phyloP scores from a whole-genome alignment of 352 stramenopile species.

The Saprolegnia diclina region DNA sequence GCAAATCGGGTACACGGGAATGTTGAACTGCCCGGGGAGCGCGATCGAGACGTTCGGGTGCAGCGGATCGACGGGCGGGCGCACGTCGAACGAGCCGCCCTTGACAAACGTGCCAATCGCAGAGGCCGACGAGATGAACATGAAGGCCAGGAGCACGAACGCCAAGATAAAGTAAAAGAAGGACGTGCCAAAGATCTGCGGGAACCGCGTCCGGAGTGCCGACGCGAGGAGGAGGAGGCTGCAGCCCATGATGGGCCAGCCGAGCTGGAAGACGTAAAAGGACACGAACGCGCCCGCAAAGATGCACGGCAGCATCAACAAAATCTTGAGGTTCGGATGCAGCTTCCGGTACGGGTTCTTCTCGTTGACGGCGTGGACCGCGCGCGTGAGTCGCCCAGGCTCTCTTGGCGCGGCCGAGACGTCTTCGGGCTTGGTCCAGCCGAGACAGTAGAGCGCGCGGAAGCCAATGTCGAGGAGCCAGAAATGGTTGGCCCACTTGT shows the following conservation, averaged over 20 bases:
- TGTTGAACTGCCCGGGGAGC: constrained; percentile 36
- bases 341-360: constrained; percentile 47
- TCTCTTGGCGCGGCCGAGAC: background rate
- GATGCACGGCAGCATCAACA: constrained; percentile 48
- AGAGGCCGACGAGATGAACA: constrained; percentile 85
- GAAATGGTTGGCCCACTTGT: constrained; percentile 62
- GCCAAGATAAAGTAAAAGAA: constrained; percentile 83
- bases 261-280: constrained; percentile 52
- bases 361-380: constrained; percentile 48
- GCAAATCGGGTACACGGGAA: constrained; percentile 78
- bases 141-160: constrained; percentile 77
- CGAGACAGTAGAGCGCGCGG: constrained; percentile 30
- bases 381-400: constrained; percentile 16
- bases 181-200: constrained; percentile 71
- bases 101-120: constrained; percentile 78
- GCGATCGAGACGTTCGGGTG: constrained; percentile 43
- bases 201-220: constrained; percentile 61
- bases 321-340: constrained; percentile 37
- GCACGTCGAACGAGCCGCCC: constrained; percentile 74
- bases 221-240: constrained; percentile 54
- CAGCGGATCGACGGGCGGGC: constrained; percentile 44
- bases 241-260: constrained; percentile 69
- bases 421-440: background rate
- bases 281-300: constrained; percentile 54
- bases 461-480: constrained; percentile 83